A percentile compares a stretch with the other conserved stretches of the same genome.
These are phyloP conservation scores for Puccinia coronata DNA, from an alignment of 1,284 basidiomycete genomes.

Conservation along the genomic window DNA sequence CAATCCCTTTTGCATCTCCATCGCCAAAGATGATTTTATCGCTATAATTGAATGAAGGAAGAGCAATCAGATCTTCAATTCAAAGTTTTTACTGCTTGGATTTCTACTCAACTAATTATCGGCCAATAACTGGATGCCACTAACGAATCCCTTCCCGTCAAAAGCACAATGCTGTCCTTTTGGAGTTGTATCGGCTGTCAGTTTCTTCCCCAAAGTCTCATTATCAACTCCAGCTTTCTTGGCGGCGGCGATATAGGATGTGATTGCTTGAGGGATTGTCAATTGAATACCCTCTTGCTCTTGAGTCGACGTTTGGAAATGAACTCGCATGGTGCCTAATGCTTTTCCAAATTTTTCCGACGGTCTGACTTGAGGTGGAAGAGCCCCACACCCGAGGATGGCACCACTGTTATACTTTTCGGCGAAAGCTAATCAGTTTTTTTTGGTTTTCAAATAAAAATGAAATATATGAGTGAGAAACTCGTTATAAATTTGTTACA, in stretches of 20 bases:
- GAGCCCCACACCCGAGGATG: constrained; percentile 36
- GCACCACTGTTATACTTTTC: constrained; percentile 37
- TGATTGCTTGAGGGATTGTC: constrained; percentile 32
- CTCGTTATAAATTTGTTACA: not conserved
- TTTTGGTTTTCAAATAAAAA: not conserved
- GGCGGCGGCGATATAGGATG: constrained; percentile 9
- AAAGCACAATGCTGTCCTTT: constrained; percentile 40
- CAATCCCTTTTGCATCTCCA: constrained; percentile 27
- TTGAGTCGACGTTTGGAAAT: constrained; percentile 39
- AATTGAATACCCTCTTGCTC: constrained; percentile 26
- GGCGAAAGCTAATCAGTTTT: constrained; percentile 31
- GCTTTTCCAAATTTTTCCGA: constrained; percentile 44
- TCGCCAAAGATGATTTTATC: constrained; percentile 24
- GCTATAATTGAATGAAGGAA: not conserved
- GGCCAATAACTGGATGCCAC: constrained; percentile 41
- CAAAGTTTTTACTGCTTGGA: not conserved
- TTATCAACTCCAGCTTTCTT: not conserved
- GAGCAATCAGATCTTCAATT: not conserved
- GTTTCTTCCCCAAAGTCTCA: constrained; percentile 12
- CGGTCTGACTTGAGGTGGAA: constrained; percentile 27
- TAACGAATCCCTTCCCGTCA: constrained; percentile 32
- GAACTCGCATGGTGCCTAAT: constrained; percentile 36
- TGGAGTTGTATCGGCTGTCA: constrained; percentile 40
- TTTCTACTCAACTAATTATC: constrained; percentile 40
- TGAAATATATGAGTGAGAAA: not conserved